Percentiles rank a stretch among this genome's conserved stretches.
Conservation (phyloP, 352 stramenopile species). For the Blastocystis sp. region DNA sequence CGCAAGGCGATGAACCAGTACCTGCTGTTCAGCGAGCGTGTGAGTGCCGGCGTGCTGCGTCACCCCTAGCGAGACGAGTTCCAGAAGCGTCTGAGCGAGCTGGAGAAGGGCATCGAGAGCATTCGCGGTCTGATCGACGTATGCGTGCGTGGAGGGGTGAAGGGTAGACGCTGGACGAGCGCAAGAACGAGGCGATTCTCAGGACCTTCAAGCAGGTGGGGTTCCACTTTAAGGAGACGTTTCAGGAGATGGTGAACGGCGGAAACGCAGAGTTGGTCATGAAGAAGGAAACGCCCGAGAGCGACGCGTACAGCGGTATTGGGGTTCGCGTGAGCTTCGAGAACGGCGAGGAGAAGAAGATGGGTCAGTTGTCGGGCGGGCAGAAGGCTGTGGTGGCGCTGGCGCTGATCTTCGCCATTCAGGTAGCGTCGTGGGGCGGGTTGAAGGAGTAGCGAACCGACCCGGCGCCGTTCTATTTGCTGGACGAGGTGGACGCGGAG, state of each 20-base stretch:
- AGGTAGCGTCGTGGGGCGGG: conserved; percentile 72
- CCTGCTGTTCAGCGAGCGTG: conserved; percentile 93
- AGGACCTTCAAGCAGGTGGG: conserved; percentile 97
- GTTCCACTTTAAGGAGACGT: conserved; percentile 96
- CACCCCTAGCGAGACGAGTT: conserved; percentile 82
- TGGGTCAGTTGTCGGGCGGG: conserved; percentile 97
- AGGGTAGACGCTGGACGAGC: conserved; percentile 84
- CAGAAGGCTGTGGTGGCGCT: conserved; percentile 98
- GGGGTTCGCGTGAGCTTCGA: conserved; percentile 97
- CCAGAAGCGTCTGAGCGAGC: conserved; percentile 90
- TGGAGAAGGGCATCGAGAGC: conserved; percentile 91
- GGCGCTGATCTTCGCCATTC: conserved; percentile 99
- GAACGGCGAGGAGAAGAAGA: conserved; percentile 92
- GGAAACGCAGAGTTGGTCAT: conserved; percentile 95
- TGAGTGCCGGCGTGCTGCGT: conserved; percentile 73
- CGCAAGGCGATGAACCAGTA: conserved; percentile 99
- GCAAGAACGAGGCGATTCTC: conserved; percentile 98
- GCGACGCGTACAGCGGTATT: conserved; percentile 90
- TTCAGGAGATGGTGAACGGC: conserved; percentile 94
- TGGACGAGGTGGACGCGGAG: conserved; percentile 99
- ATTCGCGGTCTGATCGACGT: conserved; percentile 85
- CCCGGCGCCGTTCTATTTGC: conserved; percentile 98
- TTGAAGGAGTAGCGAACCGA: conserved; percentile 87
- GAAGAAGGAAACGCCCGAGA: conserved; percentile 79
- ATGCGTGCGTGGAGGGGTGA: not conserved